Percentiles rank a stretch among this genome's conserved stretches.
phyloP scores from a whole-genome alignment of 352 stramenopile genomes.

The Phytophthora cajani region DNA sequence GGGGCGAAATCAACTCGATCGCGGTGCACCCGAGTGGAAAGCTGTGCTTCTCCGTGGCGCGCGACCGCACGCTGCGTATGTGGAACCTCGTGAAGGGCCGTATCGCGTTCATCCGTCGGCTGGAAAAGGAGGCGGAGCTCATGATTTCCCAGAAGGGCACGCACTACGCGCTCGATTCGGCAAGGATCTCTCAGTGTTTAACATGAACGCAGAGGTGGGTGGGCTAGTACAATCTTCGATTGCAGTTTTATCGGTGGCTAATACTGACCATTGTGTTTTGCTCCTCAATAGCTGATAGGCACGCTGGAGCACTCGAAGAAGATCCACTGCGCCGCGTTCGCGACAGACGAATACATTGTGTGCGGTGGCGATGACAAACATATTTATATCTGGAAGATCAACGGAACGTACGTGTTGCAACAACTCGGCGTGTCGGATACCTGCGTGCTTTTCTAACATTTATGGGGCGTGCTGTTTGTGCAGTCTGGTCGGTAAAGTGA shows the following conservation, averaged over 20 bases:
- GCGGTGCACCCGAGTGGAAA: conserved; percentile 90
- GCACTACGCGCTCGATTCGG: conserved; percentile 78
- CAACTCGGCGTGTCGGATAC: not conserved
- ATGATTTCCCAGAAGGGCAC: conserved; percentile 79
- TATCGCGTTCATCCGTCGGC: conserved; percentile 84
- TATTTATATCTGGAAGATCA: conserved; percentile 85
- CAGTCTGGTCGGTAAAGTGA: conserved; percentile 76
- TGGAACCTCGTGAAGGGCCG: conserved; percentile 92
- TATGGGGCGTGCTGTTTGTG: not conserved
- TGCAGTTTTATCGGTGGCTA: not conserved
- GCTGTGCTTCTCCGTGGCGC: conserved; percentile 85
- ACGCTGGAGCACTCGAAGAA: conserved; percentile 77
- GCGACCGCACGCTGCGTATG: conserved; percentile 87
- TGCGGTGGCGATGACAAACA: conserved; percentile 81
- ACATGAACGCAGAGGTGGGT: conserved; percentile 74
- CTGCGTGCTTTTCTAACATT: not conserved
- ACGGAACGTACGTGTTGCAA: conserved; percentile 64
- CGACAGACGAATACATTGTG: conserved; percentile 76
- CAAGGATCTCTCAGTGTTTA: conserved; percentile 81
- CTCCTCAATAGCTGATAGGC: conserved; percentile 53
- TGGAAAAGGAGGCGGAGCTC: conserved; percentile 82
- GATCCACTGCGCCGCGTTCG: conserved; percentile 80
- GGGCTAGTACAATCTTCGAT: not conserved
- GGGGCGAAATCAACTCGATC: conserved; percentile 83
- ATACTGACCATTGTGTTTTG: conserved; percentile 1